A percentile compares a stretch with the other conserved stretches of the same genome.
phyloP scores from a whole-genome alignment of 2,329 filamentous ascomycete species.

The Trichoderma sp. region DNA sequence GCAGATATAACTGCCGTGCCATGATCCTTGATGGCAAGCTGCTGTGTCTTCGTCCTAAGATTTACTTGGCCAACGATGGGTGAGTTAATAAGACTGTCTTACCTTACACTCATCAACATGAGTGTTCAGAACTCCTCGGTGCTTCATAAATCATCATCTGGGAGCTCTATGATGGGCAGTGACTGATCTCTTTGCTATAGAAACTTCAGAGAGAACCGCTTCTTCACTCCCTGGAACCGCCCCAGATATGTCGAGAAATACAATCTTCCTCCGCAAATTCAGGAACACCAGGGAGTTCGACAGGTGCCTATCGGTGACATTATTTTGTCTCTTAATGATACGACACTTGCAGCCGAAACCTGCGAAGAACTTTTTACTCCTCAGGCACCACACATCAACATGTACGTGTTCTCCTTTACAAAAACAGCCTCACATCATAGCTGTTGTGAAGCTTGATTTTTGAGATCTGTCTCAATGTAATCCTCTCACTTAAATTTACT shows the following conservation, averaged over 20 bases:
- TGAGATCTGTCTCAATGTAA: too few relatives aligned
- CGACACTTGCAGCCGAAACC: constrained; percentile 40
- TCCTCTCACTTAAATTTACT: too few relatives aligned
- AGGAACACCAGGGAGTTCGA: constrained; percentile 39
- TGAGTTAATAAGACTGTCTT: too few relatives aligned
- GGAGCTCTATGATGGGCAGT: too few relatives aligned
- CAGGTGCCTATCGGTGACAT: constrained; percentile 40
- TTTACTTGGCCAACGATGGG: constrained; percentile 44
- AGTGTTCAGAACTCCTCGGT: too few relatives aligned
- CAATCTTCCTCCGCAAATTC: constrained; percentile 39
- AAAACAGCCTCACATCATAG: too few relatives aligned
- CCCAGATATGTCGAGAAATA: constrained; percentile 36
- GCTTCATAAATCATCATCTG: too few relatives aligned
- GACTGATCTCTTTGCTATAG: constrained; percentile 28
- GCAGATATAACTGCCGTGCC: constrained; percentile 21
- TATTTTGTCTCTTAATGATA: constrained; percentile 39
- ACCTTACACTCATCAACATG: too few relatives aligned
- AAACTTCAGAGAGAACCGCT: constrained; percentile 41
- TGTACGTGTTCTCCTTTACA: neutral
- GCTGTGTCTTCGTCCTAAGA: constrained; percentile 68
- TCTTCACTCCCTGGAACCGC: constrained; percentile 42
- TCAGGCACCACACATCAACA: constrained; percentile 11
- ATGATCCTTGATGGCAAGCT: constrained; percentile 57
- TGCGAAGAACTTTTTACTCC: constrained; percentile 27
- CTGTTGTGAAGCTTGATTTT: too few relatives aligned